Evolutionary conservation across 176 grass and related monocot genomes (phyloP).

Genomic region (Aegilops bicornis): DNA sequence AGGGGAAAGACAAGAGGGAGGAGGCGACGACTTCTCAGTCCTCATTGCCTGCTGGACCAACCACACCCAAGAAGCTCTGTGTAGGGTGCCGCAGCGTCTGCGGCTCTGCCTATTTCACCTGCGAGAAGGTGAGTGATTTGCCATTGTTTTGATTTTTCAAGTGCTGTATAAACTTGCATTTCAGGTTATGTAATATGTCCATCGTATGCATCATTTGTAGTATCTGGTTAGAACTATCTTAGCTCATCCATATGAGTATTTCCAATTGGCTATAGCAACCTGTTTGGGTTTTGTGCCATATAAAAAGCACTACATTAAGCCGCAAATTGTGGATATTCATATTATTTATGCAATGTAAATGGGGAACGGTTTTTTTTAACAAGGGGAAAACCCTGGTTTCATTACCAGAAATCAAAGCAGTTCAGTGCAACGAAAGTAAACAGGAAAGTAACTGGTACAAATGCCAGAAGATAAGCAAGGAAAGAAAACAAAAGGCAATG

Average conservation of each 20-base stretch:
- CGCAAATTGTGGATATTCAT: neutral
- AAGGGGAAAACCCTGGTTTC: neutral
- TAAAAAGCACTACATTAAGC: neutral
- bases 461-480: neutral
- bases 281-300: neutral
- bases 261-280: neutral
- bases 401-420: neutral
- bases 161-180: neutral
- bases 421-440: neutral
- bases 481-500: neutral
- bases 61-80: conserved; percentile 57
- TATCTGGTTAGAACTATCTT: neutral
- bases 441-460: neutral
- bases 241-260: neutral
- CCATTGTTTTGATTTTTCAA: conserved; percentile 11
- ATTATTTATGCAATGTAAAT: conserved; percentile 2
- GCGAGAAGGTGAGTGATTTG: conserved; percentile 67
- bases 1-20: conserved; percentile 56
- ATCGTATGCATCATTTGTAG: neutral
- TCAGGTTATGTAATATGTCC: neutral
- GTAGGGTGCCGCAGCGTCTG: conserved; percentile 62
- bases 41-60: conserved; percentile 17
- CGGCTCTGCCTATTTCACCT: conserved; percentile 74
- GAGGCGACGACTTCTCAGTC: neutral
- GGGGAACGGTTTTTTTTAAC: neutral